Evolutionary conservation across 306 rosid species (phyloP), one percentile per base, ranked within the genome.

Genomic region (Phaseolus lunatus): DNA sequence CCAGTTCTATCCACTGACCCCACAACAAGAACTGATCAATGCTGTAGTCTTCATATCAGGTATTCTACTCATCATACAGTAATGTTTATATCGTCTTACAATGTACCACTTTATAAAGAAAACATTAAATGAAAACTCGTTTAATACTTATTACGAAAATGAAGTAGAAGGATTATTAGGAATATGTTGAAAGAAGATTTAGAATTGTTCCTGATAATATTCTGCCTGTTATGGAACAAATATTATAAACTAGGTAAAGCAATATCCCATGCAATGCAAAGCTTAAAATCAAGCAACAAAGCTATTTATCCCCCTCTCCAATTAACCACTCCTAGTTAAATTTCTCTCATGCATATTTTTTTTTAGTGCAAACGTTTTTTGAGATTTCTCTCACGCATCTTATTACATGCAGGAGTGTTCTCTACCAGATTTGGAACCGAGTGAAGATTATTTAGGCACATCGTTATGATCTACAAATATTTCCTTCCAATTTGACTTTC

Each of bases 1-100:
- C 90, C 45, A 85, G 80, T 76, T 85, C 87, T 76, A 90, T 72
- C 78, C 88, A 67, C 56, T 88, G 88, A 86, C 19, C 35, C 47
- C 31, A 26, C 68, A 63, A 20, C 31, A 48, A 39, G 41, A 83
- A 33, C 70, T 29, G 12, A 20, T 4, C 33, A 50, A 11, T 50
- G 63, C 3, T 33, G 24, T 2, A 7, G 33, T 52, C 64, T 71
- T 41, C 56, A 26, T 9, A 41, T 43, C 70, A 66, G 80, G 73
- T 66, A 76, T 52, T 50, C n/a, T 29, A 33, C 29, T 19, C 23
- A 3, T 37, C 3, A 31, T 59, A 59, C 5, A 59, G 20, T 27
- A 26, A 14, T 57, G 65, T 58, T n/a, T 14, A 26, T 24, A 5
- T 65, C 33, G 0, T 18, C n/a, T 39, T 19, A 37, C 33, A 58